Base-by-base conservation (phyloP, 2,329 filamentous ascomycete species). In the Fusarium redolens region DNA sequence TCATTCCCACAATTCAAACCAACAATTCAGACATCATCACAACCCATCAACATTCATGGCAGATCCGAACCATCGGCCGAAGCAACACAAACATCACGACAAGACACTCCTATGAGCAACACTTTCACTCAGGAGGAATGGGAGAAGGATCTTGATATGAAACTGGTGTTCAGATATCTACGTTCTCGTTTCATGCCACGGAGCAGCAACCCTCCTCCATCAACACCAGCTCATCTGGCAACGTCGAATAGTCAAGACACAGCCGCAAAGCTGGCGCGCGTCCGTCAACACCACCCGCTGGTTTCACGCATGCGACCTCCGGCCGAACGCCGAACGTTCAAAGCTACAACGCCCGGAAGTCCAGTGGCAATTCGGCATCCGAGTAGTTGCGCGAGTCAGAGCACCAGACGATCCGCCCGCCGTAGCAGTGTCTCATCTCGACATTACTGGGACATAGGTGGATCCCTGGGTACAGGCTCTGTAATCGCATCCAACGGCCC, bases 371-470 rank as follows among this genome's bases (percentile, higher is more conserved):
- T 86, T 71, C 85, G 83, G 80, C 86, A 87, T 71, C 81, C 83
- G 81, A 83, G 90, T 65, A 97, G 93, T 81, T 97, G 94, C 81
- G 94, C 94, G 7, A 97, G 93, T 79, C 94, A 97, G 82, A 97
- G 93, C 81, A 94, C 93, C 12, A 92, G 92, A 80, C 90, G 92
- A 75, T 93, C 90, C 38, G 91, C 90, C 43, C 86, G 87, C 77
- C 86, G 88, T 58, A 93, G 90, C 76, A 92, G 90, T 72, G 88
- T 90, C 38, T 95, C 93, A 48, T 93, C 91, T 50, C 86, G 94
- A 59, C 94, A 97, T 79, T 98, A 97, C 81, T 98, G 95, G 95
- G 95, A 97, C 80, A 90, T 97, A 73, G 94, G 94, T 31, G 93
- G 91, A 10, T 95, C 91, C 75, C 88, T 94, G 30, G 93, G 93